Base-by-base conservation (phyloP, 495 filamentous ascomycete genomes). In the Neurospora sp. region DNA sequence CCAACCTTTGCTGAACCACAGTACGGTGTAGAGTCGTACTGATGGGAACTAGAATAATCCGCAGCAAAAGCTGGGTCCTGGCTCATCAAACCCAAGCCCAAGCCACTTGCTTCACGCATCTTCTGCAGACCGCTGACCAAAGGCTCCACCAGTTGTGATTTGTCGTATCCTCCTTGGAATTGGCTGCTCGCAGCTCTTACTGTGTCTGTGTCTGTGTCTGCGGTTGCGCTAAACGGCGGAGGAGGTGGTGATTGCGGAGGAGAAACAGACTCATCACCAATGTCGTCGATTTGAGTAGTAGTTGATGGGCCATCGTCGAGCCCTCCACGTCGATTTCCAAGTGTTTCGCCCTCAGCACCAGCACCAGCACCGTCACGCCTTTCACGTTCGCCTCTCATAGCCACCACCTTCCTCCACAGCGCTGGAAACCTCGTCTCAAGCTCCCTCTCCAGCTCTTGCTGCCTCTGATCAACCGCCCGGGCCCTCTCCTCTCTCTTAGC, bases 381-480 rank as follows among this genome's bases (percentile, higher is more conserved):
- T 27, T 59, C 68, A n/a, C 66, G 61, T 12, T 75, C 71, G 12
- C 74, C 76, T n/a, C 75, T 72, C 73, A 82, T 76, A 4, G 81
- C 75, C 38, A 78, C 68, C 0, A 79, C 79, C 71, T 85, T 83
- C 44, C 72, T 79, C 69, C 77, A 82, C 12, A 84, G 75, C 7
- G 74, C 77, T 0, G 82, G 80, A 48, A 82, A 80, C 11, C 75
- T 76, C 5, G 72, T 69, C 42, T 82, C 76, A 35, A 85, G 83
- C 41, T 84, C 81, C 1, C 73, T 71, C 66, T 84, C 83, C 39
- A 85, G 77, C 27, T 82, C 79, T 68, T 74, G 76, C 69, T 85
- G 84, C 18, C 81, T 78, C 59, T 83, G 79, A 31, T 80, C 76
- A n/a, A 83, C 80, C 9, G 78, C 79, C 6, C 76, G 74, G 16